Conservation (phyloP, 257 asterid species). For the Solanum megistacrolobum region DNA sequence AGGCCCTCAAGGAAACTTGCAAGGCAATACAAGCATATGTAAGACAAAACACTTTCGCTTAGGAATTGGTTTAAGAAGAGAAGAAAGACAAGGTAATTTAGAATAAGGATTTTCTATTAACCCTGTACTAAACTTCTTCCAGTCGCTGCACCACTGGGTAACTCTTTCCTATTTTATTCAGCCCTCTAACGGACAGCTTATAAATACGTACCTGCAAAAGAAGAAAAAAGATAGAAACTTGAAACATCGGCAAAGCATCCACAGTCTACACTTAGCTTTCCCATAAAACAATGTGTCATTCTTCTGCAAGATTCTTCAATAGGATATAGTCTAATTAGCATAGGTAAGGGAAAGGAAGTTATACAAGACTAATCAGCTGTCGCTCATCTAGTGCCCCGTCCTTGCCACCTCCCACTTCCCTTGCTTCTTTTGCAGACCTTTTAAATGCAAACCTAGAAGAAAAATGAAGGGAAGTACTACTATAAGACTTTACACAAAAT, state of each 20-base stretch:
- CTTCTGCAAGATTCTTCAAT: background rate
- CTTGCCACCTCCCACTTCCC: background rate
- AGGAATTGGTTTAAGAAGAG: constrained; percentile 8
- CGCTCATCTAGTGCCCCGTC: background rate
- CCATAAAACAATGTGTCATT: background rate
- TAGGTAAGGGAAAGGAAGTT: background rate
- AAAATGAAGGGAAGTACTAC: background rate
- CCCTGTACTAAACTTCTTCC: background rate
- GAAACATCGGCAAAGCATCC: constrained; percentile 3
- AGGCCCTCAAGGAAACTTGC: constrained; percentile 23
- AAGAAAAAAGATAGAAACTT: constrained; percentile 23
- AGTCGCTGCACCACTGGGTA: background rate
- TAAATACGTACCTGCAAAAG: constrained; percentile 27
- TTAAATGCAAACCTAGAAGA: background rate
- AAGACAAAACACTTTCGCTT: constrained; percentile 8
- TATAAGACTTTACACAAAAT: background rate
- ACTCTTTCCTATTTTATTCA: background rate
- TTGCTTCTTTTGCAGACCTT: background rate
- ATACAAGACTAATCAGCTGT: background rate
- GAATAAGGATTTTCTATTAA: background rate
- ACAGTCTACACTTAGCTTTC: background rate
- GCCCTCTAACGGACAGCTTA: constrained; percentile 1
- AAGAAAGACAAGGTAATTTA: background rate
- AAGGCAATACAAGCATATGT: constrained; percentile 21
- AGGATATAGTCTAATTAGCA: background rate